These are phyloP conservation scores for Penicillium steckii DNA, from an alignment of 495 filamentous ascomycete species.

Conservation along the genomic window DNA sequence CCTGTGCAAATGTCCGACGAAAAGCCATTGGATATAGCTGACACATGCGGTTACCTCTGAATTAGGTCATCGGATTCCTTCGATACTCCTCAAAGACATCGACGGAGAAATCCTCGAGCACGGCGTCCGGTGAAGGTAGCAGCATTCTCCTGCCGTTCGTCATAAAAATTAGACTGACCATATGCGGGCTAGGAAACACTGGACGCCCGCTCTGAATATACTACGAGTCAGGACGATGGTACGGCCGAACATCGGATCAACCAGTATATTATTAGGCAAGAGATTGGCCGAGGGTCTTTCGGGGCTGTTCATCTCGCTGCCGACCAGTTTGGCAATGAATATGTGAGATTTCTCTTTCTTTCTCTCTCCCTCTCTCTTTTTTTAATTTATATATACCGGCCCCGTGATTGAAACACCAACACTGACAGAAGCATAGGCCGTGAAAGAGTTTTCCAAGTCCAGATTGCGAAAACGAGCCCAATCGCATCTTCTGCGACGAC, in stretches of 20 bases:
- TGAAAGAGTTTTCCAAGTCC: slow-evolving; percentile 97
- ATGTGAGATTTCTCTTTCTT: slow-evolving; percentile 58
- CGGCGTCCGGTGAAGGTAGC: slow-evolving; percentile 68
- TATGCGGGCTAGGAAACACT: slow-evolving; percentile 71
- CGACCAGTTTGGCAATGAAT: slow-evolving; percentile 91
- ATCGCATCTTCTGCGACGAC: slow-evolving; percentile 80
- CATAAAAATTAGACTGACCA: slow-evolving; percentile 27
- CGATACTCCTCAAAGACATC: slow-evolving; percentile 73
- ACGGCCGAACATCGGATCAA: slow-evolving; percentile 79
- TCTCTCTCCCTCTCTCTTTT: background rate
- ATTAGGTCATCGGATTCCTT: slow-evolving; percentile 52
- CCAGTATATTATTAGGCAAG: slow-evolving; percentile 91
- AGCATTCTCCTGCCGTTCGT: slow-evolving; percentile 13
- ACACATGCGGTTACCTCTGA: background rate
- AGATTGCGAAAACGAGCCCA: slow-evolving; percentile 89
- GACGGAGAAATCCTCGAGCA: slow-evolving; percentile 67
- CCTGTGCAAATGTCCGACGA: background rate
- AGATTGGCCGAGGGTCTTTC: slow-evolving; percentile 94
- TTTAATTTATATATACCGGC: too few species aligned
- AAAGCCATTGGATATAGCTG: background rate
- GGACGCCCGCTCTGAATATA: slow-evolving; percentile 84
- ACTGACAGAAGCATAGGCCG: slow-evolving; percentile 56
- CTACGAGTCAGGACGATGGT: slow-evolving; percentile 80
- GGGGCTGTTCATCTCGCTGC: slow-evolving; percentile 89
- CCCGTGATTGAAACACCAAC: too few species aligned